phyloP scores from a whole-genome alignment of 1,284 basidiomycete species.

The Athelia sp. region DNA sequence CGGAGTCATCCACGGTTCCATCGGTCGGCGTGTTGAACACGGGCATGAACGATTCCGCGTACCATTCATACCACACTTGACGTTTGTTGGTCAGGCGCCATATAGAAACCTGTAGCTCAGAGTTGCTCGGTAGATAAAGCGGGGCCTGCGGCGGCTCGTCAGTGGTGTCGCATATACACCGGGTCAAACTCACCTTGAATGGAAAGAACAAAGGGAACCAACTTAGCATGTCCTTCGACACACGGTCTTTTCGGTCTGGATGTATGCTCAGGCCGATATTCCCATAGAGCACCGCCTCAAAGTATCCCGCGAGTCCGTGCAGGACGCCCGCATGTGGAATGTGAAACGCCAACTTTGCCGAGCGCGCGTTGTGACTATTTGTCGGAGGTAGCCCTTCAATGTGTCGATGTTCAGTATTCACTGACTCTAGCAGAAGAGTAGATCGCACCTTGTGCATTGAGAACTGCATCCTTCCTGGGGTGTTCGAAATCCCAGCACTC shows the following conservation, averaged over 20 bases:
- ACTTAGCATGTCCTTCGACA: conserved; percentile 94
- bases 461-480: conserved; percentile 73
- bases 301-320: conserved; percentile 98
- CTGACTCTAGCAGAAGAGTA: conserved; percentile 9
- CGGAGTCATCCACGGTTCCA: conserved; percentile 16
- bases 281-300: conserved; percentile 91
- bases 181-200: conserved; percentile 54
- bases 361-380: conserved; percentile 85
- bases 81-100: conserved; percentile 90
- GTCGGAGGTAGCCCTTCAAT: conserved; percentile 71
- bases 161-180: not conserved
- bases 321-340: conserved; percentile 94
- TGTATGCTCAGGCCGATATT: conserved; percentile 92
- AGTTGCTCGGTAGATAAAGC: conserved; percentile 87
- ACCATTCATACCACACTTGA: conserved; percentile 99
- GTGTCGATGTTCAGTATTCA: conserved; percentile 4
- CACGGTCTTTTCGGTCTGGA: conserved; percentile 77
- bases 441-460: conserved; percentile 64
- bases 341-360: conserved; percentile 80
- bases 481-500: conserved; percentile 99
- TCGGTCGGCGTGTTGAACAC: conserved; percentile 29
- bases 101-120: conserved; percentile 89
- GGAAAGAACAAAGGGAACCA: conserved; percentile 99
- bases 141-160: conserved; percentile 58
- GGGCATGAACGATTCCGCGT: conserved; percentile 86